phyloP scores from a whole-genome alignment of 2,329 filamentous ascomycete genomes.

The Botryotinia globosa region DNA sequence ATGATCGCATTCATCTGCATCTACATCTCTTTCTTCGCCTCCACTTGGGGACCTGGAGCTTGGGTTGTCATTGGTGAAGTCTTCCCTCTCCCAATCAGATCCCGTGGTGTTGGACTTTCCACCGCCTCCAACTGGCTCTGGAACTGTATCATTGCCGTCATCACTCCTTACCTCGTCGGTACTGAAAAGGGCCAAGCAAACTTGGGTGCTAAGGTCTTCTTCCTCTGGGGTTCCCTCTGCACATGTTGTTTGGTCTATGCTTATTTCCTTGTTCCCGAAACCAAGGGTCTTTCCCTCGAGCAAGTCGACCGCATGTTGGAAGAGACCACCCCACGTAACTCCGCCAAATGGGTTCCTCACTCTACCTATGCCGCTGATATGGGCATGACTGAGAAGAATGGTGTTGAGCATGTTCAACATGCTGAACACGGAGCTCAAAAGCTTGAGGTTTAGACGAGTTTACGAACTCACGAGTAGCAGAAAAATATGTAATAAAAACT shows the following conservation, averaged over 20 bases:
- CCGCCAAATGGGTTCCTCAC: constrained; percentile 36
- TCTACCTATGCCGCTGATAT: constrained; percentile 31
- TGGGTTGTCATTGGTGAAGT: constrained; percentile 88
- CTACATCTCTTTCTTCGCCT: constrained; percentile 91
- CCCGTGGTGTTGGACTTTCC: constrained; percentile 80
- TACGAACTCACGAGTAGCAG: too few species aligned
- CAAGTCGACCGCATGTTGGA: constrained; percentile 66
- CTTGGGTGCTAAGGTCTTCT: constrained; percentile 41
- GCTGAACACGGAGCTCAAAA: background rate
- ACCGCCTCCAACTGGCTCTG: constrained; percentile 91
- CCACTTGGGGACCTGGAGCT: constrained; percentile 75
- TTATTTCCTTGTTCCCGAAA: constrained; percentile 64
- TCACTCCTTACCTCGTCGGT: constrained; percentile 70
- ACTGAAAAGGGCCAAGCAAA: constrained; percentile 48
- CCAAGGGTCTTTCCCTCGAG: constrained; percentile 70
- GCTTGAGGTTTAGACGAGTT: background rate
- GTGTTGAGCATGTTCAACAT: constrained; percentile 5
- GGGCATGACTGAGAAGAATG: constrained; percentile 23
- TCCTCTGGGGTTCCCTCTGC: constrained; percentile 62
- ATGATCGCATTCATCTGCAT: constrained; percentile 85
- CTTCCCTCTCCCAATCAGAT: constrained; percentile 84
- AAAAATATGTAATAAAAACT: background rate
- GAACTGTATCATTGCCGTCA: constrained; percentile 70
- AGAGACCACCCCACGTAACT: constrained; percentile 45
- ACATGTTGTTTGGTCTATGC: constrained; percentile 54